A percentile compares a stretch with the other conserved stretches of the same genome.
These are phyloP conservation scores for Polyporus arcularius DNA, from an alignment of 768 basidiomycete genomes.

Conservation along the genomic window DNA sequence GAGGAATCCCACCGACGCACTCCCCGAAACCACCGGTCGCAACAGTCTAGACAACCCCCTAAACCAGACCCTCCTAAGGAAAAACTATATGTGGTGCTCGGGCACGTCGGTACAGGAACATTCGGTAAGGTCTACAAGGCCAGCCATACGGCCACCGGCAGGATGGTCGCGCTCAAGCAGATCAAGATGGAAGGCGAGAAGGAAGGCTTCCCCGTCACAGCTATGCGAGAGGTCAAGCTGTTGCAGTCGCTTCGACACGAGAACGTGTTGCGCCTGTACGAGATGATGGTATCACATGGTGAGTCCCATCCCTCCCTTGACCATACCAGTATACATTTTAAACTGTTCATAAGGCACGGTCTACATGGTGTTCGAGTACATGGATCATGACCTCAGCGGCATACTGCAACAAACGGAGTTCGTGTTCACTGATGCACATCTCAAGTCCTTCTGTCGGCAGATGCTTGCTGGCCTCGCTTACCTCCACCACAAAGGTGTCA, in stretches of 20 bases:
- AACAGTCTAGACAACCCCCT: not conserved
- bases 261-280: slow-evolving; percentile 87
- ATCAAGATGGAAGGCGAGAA: slow-evolving; percentile 97
- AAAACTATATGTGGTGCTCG: slow-evolving; percentile 74
- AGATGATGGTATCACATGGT: slow-evolving; percentile 99
- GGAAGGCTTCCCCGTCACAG: slow-evolving; percentile 98
- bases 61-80: slow-evolving; percentile 42
- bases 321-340: no score
- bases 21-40: not conserved
- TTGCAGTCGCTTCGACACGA: slow-evolving; percentile 87
- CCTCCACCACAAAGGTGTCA: slow-evolving; percentile 92
- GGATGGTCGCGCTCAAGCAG: slow-evolving; percentile 88
- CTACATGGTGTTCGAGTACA: slow-evolving; percentile 99
- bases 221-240: slow-evolving; percentile 98
- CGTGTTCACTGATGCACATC: slow-evolving; percentile 78
- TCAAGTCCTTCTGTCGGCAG: slow-evolving; percentile 94
- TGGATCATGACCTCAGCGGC: slow-evolving; percentile 98
- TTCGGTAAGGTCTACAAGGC: slow-evolving; percentile 99
- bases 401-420: slow-evolving; percentile 91
- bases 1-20: not conserved
- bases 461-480: slow-evolving; percentile 95
- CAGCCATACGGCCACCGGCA: slow-evolving; percentile 72
- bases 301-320: slow-evolving; percentile 20
- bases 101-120: slow-evolving; percentile 97
- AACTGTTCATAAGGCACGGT: slow-evolving; percentile 59